Conservation (phyloP, 2,329 filamentous ascomycete genomes). For the Beauveria scarabaeidicola region DNA sequence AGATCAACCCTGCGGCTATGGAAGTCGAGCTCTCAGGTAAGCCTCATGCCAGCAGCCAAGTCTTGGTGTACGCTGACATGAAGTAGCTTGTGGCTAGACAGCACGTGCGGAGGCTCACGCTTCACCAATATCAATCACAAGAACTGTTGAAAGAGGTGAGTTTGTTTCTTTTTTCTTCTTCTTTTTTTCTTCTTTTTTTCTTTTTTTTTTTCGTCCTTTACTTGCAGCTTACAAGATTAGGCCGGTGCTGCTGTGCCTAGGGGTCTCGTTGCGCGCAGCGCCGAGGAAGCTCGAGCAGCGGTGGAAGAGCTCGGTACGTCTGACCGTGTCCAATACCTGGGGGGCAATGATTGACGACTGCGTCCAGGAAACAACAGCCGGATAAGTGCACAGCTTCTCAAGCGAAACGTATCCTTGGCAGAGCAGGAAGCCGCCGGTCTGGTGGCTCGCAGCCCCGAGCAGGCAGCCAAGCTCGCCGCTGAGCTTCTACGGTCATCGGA, state of each 20-base stretch:
- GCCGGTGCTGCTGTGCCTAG: slow-evolving; percentile 19
- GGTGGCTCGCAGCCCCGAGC: slow-evolving; percentile 9
- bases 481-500: slow-evolving; percentile 15
- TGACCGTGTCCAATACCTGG: no score
- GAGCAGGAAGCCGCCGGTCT: not conserved
- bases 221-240: slow-evolving; percentile 15
- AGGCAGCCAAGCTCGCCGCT: slow-evolving; percentile 15
- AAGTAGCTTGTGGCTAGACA: slow-evolving; percentile 1
- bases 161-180: not conserved
- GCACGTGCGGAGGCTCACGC: slow-evolving; percentile 16
- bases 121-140: slow-evolving; percentile 23
- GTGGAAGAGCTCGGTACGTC: slow-evolving; percentile 18
- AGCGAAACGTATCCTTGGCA: slow-evolving; percentile 5
- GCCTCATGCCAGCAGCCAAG: not conserved
- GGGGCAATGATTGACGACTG: not conserved
- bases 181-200: not conserved
- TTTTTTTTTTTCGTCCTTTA: no score
- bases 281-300: slow-evolving; percentile 16
- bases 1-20: slow-evolving; percentile 1
- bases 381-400: slow-evolving; percentile 22
- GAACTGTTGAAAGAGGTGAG: slow-evolving; percentile 19
- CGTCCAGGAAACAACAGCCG: slow-evolving; percentile 17
- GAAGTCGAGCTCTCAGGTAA: slow-evolving; percentile 3
- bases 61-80: not conserved
- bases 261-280: slow-evolving; percentile 16